Base-by-base conservation (phyloP, 1,284 basidiomycete species). In the Clitocybe nebularis region DNA sequence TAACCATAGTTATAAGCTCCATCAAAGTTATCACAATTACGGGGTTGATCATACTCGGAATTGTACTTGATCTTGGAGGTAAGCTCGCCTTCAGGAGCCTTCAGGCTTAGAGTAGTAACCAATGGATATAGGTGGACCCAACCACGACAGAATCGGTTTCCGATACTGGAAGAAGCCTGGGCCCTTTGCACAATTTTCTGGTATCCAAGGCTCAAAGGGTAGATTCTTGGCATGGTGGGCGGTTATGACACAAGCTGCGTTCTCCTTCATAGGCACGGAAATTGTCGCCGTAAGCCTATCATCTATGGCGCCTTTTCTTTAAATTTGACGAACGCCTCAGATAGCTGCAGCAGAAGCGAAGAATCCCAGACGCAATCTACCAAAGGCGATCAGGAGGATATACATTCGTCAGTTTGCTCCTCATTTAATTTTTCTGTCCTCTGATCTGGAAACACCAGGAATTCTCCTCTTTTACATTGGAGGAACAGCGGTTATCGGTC, bases 271-370 rank as follows among this genome's bases (percentile, higher is more conserved):
- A 44, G 71, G 71, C 37, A 91, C 89, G 6, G 92, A 94, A 62
- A 86, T 93, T 49, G 86, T 93, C 30, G 90, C 89, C 25, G 82
- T 93, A 63, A 74, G 83, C 59, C 59, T 10, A n/a, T n/a, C n/a
- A n/a, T n/a, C n/a, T n/a, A n/a, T n/a, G n/a, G n/a, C n/a, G n/a
- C n/a, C n/a, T n/a, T n/a, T n/a, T n/a, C n/a, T n/a, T n/a, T n/a
- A n/a, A n/a, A n/a, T n/a, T n/a, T n/a, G n/a, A n/a, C n/a, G n/a
- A n/a, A n/a, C n/a, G 19, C 11, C 32, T 16, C 49, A 79, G 75
- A 84, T 93, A 53, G 87, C 90, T 43, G 89, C 89, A 25, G 85
- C 81, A 24, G 89, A 91, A 58, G 77, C 80, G 3, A 81, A 81
- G 60, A 83, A 83, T 59, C 79, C 80, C 11, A 63, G 81, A 29